Evolutionary conservation across 2,329 filamentous ascomycete genomes (phyloP).

Genomic region (Colletotrichum lentis): DNA sequence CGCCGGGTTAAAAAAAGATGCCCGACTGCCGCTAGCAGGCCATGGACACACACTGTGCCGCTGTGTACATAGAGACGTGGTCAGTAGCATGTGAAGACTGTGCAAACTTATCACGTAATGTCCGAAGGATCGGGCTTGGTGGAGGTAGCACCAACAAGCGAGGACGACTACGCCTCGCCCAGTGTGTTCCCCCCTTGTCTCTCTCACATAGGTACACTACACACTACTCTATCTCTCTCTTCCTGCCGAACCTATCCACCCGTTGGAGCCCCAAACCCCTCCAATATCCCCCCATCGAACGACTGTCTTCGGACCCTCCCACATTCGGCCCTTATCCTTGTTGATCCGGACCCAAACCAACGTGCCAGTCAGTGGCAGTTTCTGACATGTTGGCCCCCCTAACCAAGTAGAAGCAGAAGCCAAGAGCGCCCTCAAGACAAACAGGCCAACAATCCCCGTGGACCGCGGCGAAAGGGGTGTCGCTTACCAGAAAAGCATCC

Average conservation of each 20-base stretch:
- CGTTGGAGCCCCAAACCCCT: conserved; percentile 19
- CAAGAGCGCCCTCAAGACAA: conserved; percentile 4
- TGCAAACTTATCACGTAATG: not conserved
- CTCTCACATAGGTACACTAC: too few relatives aligned
- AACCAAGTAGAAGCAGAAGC: not conserved
- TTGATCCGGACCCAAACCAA: conserved; percentile 17
- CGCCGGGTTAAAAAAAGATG: conserved; percentile 33
- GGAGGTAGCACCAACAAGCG: conserved; percentile 29
- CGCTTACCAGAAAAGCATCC: not conserved
- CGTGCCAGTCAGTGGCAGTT: conserved; percentile 16
- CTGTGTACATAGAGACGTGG: not conserved
- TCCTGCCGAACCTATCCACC: conserved; percentile 5
- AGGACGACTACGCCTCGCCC: conserved; percentile 15
- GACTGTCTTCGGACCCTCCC: not conserved
- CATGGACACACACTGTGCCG: not conserved
- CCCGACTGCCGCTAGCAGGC: conserved; percentile 20
- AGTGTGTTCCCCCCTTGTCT: not conserved
- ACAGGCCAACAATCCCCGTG: not conserved
- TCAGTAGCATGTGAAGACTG: accelerated
- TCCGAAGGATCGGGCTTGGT: conserved; percentile 24
- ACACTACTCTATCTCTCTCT: not conserved
- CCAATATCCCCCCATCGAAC: conserved; percentile 31
- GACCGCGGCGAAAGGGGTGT: not conserved
- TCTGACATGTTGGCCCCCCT: conserved; percentile 9
- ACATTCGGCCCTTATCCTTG: not conserved